Evolutionary conservation across 495 filamentous ascomycete genomes (phyloP).

Genomic region (Acidomyces sp.): DNA sequence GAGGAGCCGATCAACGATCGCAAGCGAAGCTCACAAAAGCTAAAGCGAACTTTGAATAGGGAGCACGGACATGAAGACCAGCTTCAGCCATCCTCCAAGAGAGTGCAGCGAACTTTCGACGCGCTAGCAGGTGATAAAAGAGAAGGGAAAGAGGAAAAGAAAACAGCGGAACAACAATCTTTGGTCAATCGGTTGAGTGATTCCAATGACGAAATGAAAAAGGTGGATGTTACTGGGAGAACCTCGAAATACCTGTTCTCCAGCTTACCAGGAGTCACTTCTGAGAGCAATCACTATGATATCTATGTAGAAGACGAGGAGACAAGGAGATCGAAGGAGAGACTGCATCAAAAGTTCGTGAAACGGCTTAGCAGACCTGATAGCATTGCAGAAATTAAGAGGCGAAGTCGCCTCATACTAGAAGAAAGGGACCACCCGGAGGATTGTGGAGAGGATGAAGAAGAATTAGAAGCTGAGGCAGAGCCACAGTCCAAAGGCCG

Average conservation of each 20-base stretch:
- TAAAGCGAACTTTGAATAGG: slow-evolving; percentile 20
- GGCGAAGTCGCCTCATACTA: slow-evolving; percentile 38
- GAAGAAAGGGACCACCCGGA: slow-evolving; percentile 37
- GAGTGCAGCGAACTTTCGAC: not conserved
- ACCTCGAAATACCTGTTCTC: slow-evolving; percentile 41
- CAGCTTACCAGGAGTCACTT: slow-evolving; percentile 25
- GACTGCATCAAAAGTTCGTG: slow-evolving; percentile 74
- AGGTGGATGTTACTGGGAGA: slow-evolving; percentile 23
- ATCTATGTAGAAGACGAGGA: slow-evolving; percentile 35
- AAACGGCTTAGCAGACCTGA: slow-evolving; percentile 78
- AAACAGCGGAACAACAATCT: too few species aligned
- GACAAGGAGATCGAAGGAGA: slow-evolving; percentile 42
- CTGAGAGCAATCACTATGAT: slow-evolving; percentile 29
- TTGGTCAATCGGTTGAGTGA: too few species aligned
- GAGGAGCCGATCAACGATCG: slow-evolving; percentile 5
- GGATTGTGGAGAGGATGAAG: slow-evolving; percentile 22
- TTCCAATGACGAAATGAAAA: slow-evolving; percentile 13
- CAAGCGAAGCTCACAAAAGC: slow-evolving; percentile 3
- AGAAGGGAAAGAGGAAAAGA: not conserved
- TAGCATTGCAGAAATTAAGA: slow-evolving; percentile 56
- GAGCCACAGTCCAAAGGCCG: slow-evolving; percentile 32
- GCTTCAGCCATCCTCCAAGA: slow-evolving; percentile 8
- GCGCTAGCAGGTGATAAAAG: not conserved
- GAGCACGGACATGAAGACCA: slow-evolving; percentile 9
- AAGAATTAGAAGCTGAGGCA: slow-evolving; percentile 32